phyloP scores from a whole-genome alignment of 1,139 yeast species.

The Yamadazyma aaseri region DNA sequence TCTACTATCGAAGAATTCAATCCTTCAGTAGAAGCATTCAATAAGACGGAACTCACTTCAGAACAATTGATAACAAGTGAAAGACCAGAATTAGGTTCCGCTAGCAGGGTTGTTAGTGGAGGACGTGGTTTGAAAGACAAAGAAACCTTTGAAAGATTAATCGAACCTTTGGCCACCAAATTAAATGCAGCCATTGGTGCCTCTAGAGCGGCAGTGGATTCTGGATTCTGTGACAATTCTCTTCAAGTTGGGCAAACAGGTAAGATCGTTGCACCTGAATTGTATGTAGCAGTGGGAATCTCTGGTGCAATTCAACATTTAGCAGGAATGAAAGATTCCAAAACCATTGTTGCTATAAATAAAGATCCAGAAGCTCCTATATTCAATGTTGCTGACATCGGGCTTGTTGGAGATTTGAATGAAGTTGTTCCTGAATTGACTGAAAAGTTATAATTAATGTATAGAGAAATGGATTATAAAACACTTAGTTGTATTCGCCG shows the following conservation, averaged over 20 bases:
- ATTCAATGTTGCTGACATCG: conserved; percentile 86
- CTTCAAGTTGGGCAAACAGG: conserved; percentile 98
- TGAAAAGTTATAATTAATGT: conserved; percentile 47
- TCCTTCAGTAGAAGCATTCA: conserved; percentile 29
- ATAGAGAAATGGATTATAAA: background rate
- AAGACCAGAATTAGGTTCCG: conserved; percentile 89
- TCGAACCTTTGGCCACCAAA: conserved; percentile 82
- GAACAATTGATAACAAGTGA: conserved; percentile 75
- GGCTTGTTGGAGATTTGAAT: conserved; percentile 85
- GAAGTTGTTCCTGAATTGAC: conserved; percentile 87
- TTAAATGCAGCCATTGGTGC: conserved; percentile 96
- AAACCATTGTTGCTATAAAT: conserved; percentile 90
- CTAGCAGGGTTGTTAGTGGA: conserved; percentile 79
- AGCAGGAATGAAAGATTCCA: conserved; percentile 98
- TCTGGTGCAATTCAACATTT: conserved; percentile 98
- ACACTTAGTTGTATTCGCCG: too few relatives aligned
- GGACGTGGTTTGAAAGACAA: conserved; percentile 93
- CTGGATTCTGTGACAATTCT: conserved; percentile 96
- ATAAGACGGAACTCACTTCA: conserved; percentile 57
- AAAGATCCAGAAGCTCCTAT: conserved; percentile 95
- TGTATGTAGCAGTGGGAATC: conserved; percentile 89
- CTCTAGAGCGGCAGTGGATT: conserved; percentile 95
- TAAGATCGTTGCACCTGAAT: conserved; percentile 94
- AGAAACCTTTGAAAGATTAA: conserved; percentile 75
- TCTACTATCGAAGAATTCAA: conserved; percentile 53